Evolutionary conservation across 2,329 filamentous ascomycete species (phyloP).

Genomic region (Aspergillus pseudotamarii): DNA sequence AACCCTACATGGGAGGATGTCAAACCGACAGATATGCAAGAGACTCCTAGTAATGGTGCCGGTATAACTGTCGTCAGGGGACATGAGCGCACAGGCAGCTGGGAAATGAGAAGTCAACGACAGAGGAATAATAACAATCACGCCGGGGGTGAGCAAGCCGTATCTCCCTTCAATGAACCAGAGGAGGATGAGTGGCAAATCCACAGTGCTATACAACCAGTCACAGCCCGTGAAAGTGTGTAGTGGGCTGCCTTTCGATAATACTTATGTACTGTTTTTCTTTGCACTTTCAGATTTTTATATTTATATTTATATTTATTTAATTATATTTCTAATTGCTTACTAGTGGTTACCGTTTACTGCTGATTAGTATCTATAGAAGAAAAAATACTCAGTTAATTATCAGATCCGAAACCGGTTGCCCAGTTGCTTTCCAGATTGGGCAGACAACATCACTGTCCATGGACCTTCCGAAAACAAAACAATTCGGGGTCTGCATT

Average conservation of each 20-base stretch:
- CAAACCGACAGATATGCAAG: constrained; percentile 35
- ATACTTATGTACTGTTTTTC: not conserved
- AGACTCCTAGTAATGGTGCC: constrained; percentile 22
- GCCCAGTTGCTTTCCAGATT: not conserved
- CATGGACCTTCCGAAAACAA: not conserved
- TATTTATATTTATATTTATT: not conserved
- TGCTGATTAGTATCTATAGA: not conserved
- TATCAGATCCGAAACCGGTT: not conserved
- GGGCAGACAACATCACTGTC: not conserved
- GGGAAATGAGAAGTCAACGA: constrained; percentile 54
- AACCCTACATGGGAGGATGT: constrained; percentile 44
- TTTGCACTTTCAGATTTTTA: not conserved
- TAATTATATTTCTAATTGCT: not conserved
- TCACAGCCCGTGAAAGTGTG: constrained; percentile 52
- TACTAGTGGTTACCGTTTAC: not conserved
- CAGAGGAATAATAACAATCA: constrained; percentile 23
- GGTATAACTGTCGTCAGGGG: constrained; percentile 33
- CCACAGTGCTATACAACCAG: constrained; percentile 45
- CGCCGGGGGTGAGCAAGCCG: constrained; percentile 17
- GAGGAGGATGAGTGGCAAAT: constrained; percentile 42
- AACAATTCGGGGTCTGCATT: not conserved
- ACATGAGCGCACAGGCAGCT: constrained; percentile 60
- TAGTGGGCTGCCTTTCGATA: constrained; percentile 31
- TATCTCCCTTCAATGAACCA: constrained; percentile 50
- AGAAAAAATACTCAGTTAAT: not conserved